Base-by-base conservation (phyloP, 768 basidiomycete species). In the Boletus speciosus region DNA sequence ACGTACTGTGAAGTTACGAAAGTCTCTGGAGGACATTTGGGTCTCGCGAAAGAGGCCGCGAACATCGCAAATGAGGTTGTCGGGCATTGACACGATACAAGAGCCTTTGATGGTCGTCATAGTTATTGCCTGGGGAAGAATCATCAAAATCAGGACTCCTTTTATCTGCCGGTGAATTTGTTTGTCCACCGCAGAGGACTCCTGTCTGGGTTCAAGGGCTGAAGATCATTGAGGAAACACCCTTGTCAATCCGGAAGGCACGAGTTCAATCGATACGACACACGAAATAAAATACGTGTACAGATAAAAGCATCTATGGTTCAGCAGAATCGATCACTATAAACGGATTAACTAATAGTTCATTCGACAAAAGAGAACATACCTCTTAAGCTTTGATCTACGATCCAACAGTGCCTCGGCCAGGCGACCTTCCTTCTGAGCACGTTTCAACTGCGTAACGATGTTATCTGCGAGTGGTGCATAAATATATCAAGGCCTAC, bases 311-410 rank as follows among this genome's bases (percentile, higher is more conserved):
- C 50, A 45, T 48, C 35, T n/a, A 31, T 47, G 45, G 6, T 44
- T 71, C 59, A 79, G 60, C 77, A 78, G 55, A 79, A 78, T 50
- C 78, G 76, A 54, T 80, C 77, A 46, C 77, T 78, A 46, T 39
- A 38, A 59, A 51, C 19, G 15, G 15, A 43, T 49, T 60, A 40
- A 58, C 45, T 4, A 25, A 53, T 27, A 31, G 41, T 36, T 42
- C 47, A 39, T 32, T 36, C 9, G 37, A 31, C 42, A 40, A 36
- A 7, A 25, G 9, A 45, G n/a, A 43, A 65, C 69, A 32, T 54
- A 84, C 90, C 89, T 91, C 72, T 93, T 93, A 50, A 93, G 76
- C 67, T 93, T 93, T 19, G 87, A 75, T 36, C 91, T 78, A 27
- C 91, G 81, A 64, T 93, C 88, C 31, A 93, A 74, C 69, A 93